Base-by-base conservation (phyloP, 2,329 filamentous ascomycete species). In the Arachnomyces sp. region DNA sequence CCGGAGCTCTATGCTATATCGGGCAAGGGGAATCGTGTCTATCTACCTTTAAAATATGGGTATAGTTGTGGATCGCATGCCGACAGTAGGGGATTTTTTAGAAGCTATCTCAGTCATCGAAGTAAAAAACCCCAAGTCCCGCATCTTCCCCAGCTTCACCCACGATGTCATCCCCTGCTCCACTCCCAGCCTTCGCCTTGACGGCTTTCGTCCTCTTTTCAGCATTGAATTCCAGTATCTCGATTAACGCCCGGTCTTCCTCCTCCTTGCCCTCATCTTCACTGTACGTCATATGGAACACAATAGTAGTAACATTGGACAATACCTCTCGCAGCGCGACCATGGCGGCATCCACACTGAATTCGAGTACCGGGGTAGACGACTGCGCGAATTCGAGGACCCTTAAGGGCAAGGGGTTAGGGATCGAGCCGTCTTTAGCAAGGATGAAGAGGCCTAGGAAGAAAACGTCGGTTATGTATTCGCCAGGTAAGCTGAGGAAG, bases 401-500 rank as follows among this genome's bases (percentile, higher is more conserved):
- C 33, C 58, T 51, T 4, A 60, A 47, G 1, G 46, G 43, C 13
- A 56, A 36, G 8, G 50, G 43, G n/a, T 38, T 16, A 4, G 31
- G 34, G 11, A 46, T 17, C 8, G 20, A 14, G 36, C 34, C 11
- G 41, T 7, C 33, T 28, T n/a, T n/a, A n/a, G n/a, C 31, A 28
- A 28, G 34, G 38, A 9, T 34, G 34, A 3, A n/a, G n/a, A n/a
- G 30, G 33, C 31, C 14, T 7, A 33, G n/a, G 43, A 61, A 54
- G 40, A 59, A 55, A 2, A 43, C 47, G 11, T 53, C 45, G 6
- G 49, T 45, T 11, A 58, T 47, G n/a, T 56, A 36, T 28, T 55
- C 52, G n/a, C 57, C 58, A 7, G 56, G 57, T 9, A 60, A 34
- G 31, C 54, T 56, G 34, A 61, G 56, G 38, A 51, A 56, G 16